These are phyloP conservation scores for Metschnikowia anglica DNA, from an alignment of 805 yeast genomes.

Conservation along the genomic window DNA sequence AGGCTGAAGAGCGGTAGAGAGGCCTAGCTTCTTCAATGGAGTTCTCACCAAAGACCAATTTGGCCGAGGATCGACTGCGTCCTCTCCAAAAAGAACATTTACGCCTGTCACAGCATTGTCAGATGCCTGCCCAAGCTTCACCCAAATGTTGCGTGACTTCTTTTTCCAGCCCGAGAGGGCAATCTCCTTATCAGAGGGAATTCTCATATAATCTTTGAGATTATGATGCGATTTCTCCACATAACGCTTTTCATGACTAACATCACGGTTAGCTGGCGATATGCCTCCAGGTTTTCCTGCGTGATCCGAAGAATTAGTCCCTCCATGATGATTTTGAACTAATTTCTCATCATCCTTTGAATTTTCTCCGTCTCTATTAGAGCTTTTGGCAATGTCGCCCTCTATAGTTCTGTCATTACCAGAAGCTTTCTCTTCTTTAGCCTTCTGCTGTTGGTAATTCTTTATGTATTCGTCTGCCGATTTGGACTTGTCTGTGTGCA, in stretches of 20 bases:
- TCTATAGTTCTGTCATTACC: not conserved
- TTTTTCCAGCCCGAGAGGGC: constrained; percentile 46
- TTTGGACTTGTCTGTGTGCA: constrained; percentile 1
- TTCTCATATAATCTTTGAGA: constrained; percentile 20
- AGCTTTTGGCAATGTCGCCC: not conserved
- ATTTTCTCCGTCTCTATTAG: too few relatives aligned
- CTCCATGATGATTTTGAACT: too few relatives aligned
- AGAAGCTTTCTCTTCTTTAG: not conserved
- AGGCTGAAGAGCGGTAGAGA: constrained; percentile 22
- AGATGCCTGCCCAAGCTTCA: constrained; percentile 46
- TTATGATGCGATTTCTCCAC: constrained; percentile 25
- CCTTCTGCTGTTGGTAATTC: not conserved
- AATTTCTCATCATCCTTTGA: too few relatives aligned
- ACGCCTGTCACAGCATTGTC: constrained; percentile 51
- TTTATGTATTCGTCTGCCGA: constrained; percentile 2
- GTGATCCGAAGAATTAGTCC: too few relatives aligned
- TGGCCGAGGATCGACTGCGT: constrained; percentile 74
- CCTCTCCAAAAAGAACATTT: constrained; percentile 70
- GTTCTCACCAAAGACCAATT: constrained; percentile 53
- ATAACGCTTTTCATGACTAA: constrained; percentile 8
- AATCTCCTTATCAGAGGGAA: constrained; percentile 39
- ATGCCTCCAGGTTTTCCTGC: not conserved
- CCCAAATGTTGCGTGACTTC: constrained; percentile 57
- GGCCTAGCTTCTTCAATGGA: constrained; percentile 25
- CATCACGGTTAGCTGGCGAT: not conserved